Percentiles rank a stretch among this genome's conserved stretches.
Conservation (phyloP, 2,329 filamentous ascomycete species). For the Calycina herbarum region DNA sequence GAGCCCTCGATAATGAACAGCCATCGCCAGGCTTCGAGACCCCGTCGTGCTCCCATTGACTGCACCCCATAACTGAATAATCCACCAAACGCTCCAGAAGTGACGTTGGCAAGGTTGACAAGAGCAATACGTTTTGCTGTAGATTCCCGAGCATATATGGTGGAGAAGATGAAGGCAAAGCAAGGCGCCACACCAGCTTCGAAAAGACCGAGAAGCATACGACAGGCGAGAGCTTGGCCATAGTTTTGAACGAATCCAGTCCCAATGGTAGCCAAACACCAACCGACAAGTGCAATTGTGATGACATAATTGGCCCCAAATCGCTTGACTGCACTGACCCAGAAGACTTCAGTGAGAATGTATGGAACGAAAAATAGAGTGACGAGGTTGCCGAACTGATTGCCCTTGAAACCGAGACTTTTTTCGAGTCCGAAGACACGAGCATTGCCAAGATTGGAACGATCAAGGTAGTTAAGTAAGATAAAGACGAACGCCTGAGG, state of each 20-base stretch:
- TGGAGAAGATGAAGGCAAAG: conserved; percentile 34
- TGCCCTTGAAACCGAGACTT: conserved; percentile 20
- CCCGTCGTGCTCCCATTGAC: conserved; percentile 48
- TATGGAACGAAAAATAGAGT: conserved; percentile 53
- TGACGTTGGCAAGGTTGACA: conserved; percentile 30
- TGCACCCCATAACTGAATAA: conserved; percentile 39
- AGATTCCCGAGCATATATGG: conserved; percentile 31
- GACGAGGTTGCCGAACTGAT: conserved; percentile 33
- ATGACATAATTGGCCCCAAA: conserved; percentile 44
- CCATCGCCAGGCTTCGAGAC: conserved; percentile 49
- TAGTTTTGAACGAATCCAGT: conserved; percentile 46
- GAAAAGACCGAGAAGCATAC: conserved; percentile 34
- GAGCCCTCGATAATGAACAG: conserved; percentile 32
- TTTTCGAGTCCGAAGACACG: conserved; percentile 23
- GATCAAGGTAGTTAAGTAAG: not conserved
- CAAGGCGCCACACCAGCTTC: conserved; percentile 37
- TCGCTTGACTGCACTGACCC: conserved; percentile 48
- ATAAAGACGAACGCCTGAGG: not conserved
- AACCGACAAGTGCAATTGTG: conserved; percentile 35
- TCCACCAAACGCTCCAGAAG: conserved; percentile 34
- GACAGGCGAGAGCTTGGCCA: conserved; percentile 42
- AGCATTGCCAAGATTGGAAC: conserved; percentile 19
- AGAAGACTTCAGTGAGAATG: conserved; percentile 49
- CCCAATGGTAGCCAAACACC: conserved; percentile 41
- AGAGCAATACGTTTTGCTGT: conserved; percentile 34